phyloP scores from a whole-genome alignment of 2,329 filamentous ascomycete genomes.

The Alternaria tenuissima region DNA sequence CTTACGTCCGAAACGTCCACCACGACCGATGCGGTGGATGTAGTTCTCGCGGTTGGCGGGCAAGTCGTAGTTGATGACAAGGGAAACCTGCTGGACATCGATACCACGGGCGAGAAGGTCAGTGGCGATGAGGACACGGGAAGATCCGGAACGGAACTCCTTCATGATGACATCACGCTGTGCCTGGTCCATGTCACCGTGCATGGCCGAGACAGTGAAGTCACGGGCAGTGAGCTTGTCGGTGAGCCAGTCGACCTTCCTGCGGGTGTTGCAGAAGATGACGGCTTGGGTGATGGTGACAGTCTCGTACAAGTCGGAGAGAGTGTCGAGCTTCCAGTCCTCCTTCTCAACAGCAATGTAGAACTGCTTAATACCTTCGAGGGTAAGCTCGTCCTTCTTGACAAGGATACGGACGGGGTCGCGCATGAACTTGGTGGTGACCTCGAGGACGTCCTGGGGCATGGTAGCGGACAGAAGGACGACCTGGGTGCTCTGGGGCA shows the following conservation, averaged over 20 bases:
- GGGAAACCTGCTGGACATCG: conserved; percentile 98
- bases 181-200: conserved; percentile 98
- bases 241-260: conserved; percentile 99
- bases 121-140: conserved; percentile 97
- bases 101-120: conserved; percentile 99
- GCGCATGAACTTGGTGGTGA: conserved; percentile 99
- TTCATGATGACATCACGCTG: conserved; percentile 99
- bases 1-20: conserved; percentile 99
- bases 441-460: conserved; percentile 98
- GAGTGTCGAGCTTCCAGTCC: conserved; percentile 99
- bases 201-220: conserved; percentile 99
- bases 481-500: conserved; percentile 97
- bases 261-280: conserved; percentile 99
- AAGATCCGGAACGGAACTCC: conserved; percentile 99
- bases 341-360: conserved; percentile 99
- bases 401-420: conserved; percentile 98
- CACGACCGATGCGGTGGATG: conserved; percentile 99
- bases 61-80: conserved; percentile 99
- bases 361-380: conserved; percentile 99
- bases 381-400: conserved; percentile 99
- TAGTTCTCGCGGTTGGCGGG: conserved; percentile 99
- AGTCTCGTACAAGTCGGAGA: conserved; percentile 98
- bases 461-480: conserved; percentile 98
- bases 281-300: conserved; percentile 99
- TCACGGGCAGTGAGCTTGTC: conserved; percentile 98